Conservation (phyloP, 2,329 filamentous ascomycete genomes). For the Colletotrichum viniferum region DNA sequence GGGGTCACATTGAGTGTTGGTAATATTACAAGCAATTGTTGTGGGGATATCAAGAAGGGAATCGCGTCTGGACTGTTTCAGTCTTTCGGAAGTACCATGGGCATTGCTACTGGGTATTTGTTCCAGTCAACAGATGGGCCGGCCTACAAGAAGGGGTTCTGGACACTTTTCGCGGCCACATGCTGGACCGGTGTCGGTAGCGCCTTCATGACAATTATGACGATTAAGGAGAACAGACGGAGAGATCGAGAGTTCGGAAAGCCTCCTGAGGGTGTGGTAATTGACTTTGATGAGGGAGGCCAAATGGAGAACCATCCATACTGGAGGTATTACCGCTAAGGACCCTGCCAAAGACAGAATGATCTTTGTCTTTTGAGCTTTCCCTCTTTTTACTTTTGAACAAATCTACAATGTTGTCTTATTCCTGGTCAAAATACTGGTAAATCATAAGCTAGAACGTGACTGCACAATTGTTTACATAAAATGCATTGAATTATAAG, state of each 20-base stretch:
- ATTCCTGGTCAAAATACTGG: too few relatives aligned
- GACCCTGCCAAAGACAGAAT: too few relatives aligned
- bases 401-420: too few relatives aligned
- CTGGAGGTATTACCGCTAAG: conserved; percentile 7
- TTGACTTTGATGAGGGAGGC: conserved; percentile 8
- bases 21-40: conserved; percentile 15
- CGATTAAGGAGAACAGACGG: conserved; percentile 17
- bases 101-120: conserved; percentile 8
- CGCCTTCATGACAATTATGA: conserved; percentile 19
- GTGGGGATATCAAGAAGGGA: conserved; percentile 16
- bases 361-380: accelerated
- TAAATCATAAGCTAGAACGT: accelerated
- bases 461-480: too few relatives aligned
- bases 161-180: conserved; percentile 10
- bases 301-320: conserved; percentile 15
- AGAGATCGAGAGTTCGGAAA: conserved; percentile 20
- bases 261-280: not conserved
- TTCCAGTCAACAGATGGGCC: conserved; percentile 7
- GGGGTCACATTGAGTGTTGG: conserved; percentile 1
- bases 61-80: conserved; percentile 7
- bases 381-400: too few relatives aligned
- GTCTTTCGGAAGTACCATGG: conserved; percentile 17
- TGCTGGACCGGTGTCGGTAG: conserved; percentile 6
- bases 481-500: too few relatives aligned
- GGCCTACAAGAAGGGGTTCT: conserved; percentile 3